phyloP scores from a whole-genome alignment of 2,329 filamentous ascomycete species.

The Phyllosticta citrichinensis region DNA sequence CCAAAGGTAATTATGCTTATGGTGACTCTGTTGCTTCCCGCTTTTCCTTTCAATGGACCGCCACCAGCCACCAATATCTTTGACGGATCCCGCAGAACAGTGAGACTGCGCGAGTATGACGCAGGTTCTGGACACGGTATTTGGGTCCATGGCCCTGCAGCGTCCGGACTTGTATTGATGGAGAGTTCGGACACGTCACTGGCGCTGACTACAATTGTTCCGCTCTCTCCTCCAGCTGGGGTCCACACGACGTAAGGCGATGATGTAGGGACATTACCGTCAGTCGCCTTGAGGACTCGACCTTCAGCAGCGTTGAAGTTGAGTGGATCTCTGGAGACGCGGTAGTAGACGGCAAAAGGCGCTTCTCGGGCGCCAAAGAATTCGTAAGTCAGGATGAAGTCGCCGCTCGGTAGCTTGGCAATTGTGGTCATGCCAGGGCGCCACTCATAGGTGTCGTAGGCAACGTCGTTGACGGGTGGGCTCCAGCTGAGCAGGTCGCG shows the following conservation, averaged over 20 bases:
- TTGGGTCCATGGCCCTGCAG: slow-evolving; percentile 36
- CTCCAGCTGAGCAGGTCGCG: slow-evolving; percentile 53
- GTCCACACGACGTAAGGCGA: slow-evolving; percentile 47
- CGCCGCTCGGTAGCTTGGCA: slow-evolving; percentile 45
- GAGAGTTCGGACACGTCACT: slow-evolving; percentile 34
- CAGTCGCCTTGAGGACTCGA: slow-evolving; percentile 33
- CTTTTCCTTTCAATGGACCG: slow-evolving; percentile 15
- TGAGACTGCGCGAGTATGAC: slow-evolving; percentile 39
- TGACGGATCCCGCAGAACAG: slow-evolving; percentile 24
- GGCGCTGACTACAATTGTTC: slow-evolving; percentile 40
- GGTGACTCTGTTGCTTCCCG: slow-evolving; percentile 18
- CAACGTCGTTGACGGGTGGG: slow-evolving; percentile 50
- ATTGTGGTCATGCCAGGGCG: slow-evolving; percentile 62
- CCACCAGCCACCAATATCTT: slow-evolving; percentile 3
- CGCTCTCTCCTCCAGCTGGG: slow-evolving; percentile 32
- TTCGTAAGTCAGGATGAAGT: slow-evolving; percentile 58
- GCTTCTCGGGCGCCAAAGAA: slow-evolving; percentile 40
- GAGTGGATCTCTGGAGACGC: slow-evolving; percentile 38
- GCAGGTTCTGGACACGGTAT: slow-evolving; percentile 30
- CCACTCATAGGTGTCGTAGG: slow-evolving; percentile 49
- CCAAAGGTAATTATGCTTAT: slow-evolving; percentile 3
- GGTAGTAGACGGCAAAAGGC: slow-evolving; percentile 45
- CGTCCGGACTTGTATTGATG: slow-evolving; percentile 37
- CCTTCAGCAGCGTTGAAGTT: slow-evolving; percentile 35
- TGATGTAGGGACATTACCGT: slow-evolving; percentile 36